Percentiles rank a stretch among this genome's conserved stretches.
These are phyloP conservation scores for Mimosa pudica DNA, from an alignment of 306 rosid genomes.

Conservation along the genomic window DNA sequence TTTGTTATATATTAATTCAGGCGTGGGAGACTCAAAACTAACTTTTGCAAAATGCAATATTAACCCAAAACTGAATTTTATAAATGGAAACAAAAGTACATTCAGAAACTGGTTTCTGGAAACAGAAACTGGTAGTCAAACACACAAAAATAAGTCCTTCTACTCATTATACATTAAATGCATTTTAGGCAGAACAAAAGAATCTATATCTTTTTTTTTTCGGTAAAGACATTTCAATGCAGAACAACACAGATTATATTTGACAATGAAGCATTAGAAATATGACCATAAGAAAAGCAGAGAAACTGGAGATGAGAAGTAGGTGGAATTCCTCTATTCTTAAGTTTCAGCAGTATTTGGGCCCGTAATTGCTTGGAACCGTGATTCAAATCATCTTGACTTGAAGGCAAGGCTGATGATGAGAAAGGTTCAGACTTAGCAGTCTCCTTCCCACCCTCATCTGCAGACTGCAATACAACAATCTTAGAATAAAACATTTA, in stretches of 20 bases:
- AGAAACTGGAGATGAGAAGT: slow-evolving; percentile 40
- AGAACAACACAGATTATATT: background rate
- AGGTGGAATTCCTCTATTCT: slow-evolving; percentile 49
- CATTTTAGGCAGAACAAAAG: background rate
- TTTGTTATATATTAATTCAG: background rate
- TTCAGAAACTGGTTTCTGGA: background rate
- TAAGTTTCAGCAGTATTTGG: slow-evolving; percentile 57
- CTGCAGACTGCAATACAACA: slow-evolving; percentile 17
- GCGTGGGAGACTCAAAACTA: background rate
- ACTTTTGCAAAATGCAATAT: background rate
- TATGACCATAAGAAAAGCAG: background rate
- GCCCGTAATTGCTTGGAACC: slow-evolving; percentile 61
- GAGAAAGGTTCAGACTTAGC: slow-evolving; percentile 6
- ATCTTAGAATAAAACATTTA: background rate
- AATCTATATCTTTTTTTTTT: background rate
- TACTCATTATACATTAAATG: background rate
- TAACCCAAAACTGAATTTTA: background rate
- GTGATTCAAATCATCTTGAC: slow-evolving; percentile 34
- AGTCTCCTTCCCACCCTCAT: slow-evolving; percentile 1
- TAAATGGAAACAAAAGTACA: background rate
- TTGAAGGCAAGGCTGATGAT: background rate
- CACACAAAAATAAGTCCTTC: background rate
- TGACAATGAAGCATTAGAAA: background rate
- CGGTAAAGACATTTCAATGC: background rate
- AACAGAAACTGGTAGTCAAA: background rate